These are phyloP conservation scores for Skeletonema costatum DNA, from an alignment of 108 stramenopile species.

Conservation along the genomic window DNA sequence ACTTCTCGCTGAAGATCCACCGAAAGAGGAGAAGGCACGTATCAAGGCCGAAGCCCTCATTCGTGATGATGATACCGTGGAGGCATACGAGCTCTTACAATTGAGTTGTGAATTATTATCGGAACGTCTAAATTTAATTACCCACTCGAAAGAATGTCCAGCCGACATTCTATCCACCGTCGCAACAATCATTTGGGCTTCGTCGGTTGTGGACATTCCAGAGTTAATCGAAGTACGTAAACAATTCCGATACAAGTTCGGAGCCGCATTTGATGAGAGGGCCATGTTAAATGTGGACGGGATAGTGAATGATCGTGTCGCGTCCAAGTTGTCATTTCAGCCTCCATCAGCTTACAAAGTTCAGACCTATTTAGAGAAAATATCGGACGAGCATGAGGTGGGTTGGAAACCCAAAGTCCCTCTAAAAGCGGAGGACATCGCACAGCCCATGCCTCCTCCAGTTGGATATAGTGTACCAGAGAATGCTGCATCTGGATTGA, in stretches of 20 bases:
- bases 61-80: constrained; percentile 85
- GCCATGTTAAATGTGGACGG: constrained; percentile 76
- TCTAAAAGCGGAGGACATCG: constrained; percentile 55
- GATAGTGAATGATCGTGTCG: constrained; percentile 88
- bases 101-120: constrained; percentile 81
- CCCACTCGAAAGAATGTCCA: constrained; percentile 71
- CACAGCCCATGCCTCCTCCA: constrained; percentile 81
- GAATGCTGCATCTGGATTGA: constrained; percentile 65
- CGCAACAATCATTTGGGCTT: constrained; percentile 83
- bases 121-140: constrained; percentile 79
- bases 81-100: constrained; percentile 87
- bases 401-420: constrained; percentile 75
- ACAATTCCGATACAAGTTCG: constrained; percentile 87
- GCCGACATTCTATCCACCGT: constrained; percentile 72
- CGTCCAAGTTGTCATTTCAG: constrained; percentile 80
- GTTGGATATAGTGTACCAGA: constrained; percentile 70
- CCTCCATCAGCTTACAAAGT: constrained; percentile 88
- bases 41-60: constrained; percentile 89
- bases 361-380: constrained; percentile 86
- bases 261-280: constrained; percentile 79
- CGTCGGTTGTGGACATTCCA: constrained; percentile 75
- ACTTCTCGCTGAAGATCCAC: constrained; percentile 77
- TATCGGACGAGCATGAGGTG: constrained; percentile 85
- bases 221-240: constrained; percentile 76
- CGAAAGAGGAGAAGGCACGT: constrained; percentile 91